These are phyloP conservation scores for Talaromyces nanjingensis DNA, from an alignment of 495 filamentous ascomycete genomes.

Conservation along the genomic window DNA sequence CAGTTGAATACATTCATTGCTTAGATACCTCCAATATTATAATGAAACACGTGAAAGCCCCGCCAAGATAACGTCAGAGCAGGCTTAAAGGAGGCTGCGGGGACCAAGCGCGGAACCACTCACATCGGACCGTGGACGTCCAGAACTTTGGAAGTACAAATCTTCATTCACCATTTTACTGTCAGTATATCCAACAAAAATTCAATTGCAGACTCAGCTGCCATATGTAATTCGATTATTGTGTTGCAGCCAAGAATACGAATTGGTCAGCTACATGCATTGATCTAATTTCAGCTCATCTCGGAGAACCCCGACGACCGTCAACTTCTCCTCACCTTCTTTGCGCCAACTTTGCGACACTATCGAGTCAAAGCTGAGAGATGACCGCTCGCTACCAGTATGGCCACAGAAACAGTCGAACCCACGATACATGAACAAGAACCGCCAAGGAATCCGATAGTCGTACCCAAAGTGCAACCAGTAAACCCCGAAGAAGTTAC, in stretches of 20 bases:
- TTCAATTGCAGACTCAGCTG: background rate
- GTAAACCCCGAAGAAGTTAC: conserved; percentile 18
- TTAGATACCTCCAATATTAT: background rate
- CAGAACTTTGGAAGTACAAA: background rate
- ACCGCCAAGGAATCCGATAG: conserved; percentile 28
- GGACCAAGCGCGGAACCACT: conserved; percentile 2
- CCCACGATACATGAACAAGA: conserved; percentile 32
- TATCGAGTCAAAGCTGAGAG: conserved; percentile 13
- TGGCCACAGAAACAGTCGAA: conserved; percentile 39
- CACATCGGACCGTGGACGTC: background rate
- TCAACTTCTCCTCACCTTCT: background rate
- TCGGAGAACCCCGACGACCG: background rate
- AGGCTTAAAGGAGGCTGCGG: conserved; percentile 10
- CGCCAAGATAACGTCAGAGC: conserved; percentile 22
- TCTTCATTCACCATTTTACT: background rate
- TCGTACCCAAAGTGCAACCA: conserved; percentile 3
- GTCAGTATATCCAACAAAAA: background rate
- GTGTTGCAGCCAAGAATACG: background rate
- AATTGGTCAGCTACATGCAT: background rate
- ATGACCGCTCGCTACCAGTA: conserved; percentile 32
- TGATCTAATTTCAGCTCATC: background rate
- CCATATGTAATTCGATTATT: background rate
- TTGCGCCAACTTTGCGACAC: background rate
- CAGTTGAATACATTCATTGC: background rate
- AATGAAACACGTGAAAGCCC: background rate